phyloP scores from a whole-genome alignment of 1,284 basidiomycete species.

The Mixia osmundae region DNA sequence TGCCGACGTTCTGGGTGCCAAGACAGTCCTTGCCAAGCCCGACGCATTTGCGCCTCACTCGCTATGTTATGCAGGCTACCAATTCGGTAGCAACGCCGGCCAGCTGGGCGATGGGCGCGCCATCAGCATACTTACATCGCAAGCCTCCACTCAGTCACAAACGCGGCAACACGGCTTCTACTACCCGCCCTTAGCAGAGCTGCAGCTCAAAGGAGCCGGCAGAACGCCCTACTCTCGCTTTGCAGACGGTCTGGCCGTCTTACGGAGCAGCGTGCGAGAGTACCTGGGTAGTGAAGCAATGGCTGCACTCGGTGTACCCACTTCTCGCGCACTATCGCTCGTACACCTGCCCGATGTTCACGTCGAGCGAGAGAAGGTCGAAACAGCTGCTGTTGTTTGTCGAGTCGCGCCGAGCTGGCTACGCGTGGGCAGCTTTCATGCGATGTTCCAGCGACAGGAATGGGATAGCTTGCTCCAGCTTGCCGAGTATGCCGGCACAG shows the following conservation, averaged over 20 bases:
- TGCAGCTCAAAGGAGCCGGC: conserved; percentile 85
- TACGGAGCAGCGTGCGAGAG: conserved; percentile 77
- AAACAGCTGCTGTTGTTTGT: conserved; percentile 55
- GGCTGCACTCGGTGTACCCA: conserved; percentile 63
- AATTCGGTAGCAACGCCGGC: conserved; percentile 46
- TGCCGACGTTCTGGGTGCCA: conserved; percentile 53
- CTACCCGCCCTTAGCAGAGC: conserved; percentile 23
- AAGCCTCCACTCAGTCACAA: conserved; percentile 3
- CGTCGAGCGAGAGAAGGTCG: conserved; percentile 55
- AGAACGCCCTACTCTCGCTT: conserved; percentile 76
- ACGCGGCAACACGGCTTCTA: conserved; percentile 2
- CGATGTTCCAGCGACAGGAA: conserved; percentile 33
- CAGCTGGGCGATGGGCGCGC: conserved; percentile 91
- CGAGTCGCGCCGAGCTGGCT: conserved; percentile 75
- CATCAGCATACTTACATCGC: conserved; percentile 36
- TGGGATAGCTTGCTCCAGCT: conserved; percentile 47
- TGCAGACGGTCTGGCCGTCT: conserved; percentile 80
- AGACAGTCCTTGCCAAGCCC: conserved; percentile 38
- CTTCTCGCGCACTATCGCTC: conserved; percentile 64
- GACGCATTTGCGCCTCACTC: conserved; percentile 57
- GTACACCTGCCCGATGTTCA: conserved; percentile 47
- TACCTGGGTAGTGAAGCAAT: conserved; percentile 41
- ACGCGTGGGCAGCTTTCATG: conserved; percentile 40
- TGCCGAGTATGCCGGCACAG: conserved; percentile 31
- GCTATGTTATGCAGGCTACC: conserved; percentile 36